Conservation (phyloP, 2,329 filamentous ascomycete species). For the Cladosporium oxysporum region DNA sequence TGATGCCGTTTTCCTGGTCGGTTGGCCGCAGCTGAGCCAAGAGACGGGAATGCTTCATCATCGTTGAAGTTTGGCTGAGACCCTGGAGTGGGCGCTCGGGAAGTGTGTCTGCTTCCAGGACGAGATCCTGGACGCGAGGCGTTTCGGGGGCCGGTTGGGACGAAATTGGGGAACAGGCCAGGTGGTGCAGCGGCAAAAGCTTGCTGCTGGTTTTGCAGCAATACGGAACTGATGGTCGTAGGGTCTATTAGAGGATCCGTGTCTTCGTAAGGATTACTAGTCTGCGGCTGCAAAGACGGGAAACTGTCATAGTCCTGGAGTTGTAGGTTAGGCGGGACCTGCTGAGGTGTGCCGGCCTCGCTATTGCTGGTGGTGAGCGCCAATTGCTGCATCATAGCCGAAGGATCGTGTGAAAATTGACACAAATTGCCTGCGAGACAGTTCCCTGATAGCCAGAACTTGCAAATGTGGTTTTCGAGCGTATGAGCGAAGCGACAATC, state of each 20-base stretch:
- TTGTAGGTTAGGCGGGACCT: constrained; percentile 68
- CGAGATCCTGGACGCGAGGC: constrained; percentile 72
- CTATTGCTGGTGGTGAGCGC: constrained; percentile 57
- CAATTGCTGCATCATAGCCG: constrained; percentile 79
- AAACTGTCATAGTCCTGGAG: constrained; percentile 85
- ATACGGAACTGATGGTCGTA: constrained; percentile 45
- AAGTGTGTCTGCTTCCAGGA: constrained; percentile 78
- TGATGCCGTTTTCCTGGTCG: constrained; percentile 90
- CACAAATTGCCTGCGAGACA: constrained; percentile 92
- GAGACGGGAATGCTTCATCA: constrained; percentile 88
- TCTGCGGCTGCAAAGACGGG: constrained; percentile 64
- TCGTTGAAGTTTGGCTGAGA: constrained; percentile 75
- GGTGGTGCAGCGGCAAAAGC: constrained; percentile 56
- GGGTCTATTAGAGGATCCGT: constrained; percentile 37
- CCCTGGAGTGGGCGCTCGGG: constrained; percentile 64
- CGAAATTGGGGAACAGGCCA: constrained; percentile 64
- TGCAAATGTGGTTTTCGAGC: constrained; percentile 93
- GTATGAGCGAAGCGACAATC: constrained; percentile 98
- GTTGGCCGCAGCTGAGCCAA: constrained; percentile 70
- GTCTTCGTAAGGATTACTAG: constrained; percentile 47
- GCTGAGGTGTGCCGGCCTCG: constrained; percentile 64
- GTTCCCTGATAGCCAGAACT: constrained; percentile 97
- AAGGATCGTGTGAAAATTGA: constrained; percentile 95
- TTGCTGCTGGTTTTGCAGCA: constrained; percentile 38
- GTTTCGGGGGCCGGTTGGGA: constrained; percentile 46